These are phyloP conservation scores for Ampelomyces quisqualis DNA, from an alignment of 2,329 filamentous ascomycete genomes.

Conservation along the genomic window DNA sequence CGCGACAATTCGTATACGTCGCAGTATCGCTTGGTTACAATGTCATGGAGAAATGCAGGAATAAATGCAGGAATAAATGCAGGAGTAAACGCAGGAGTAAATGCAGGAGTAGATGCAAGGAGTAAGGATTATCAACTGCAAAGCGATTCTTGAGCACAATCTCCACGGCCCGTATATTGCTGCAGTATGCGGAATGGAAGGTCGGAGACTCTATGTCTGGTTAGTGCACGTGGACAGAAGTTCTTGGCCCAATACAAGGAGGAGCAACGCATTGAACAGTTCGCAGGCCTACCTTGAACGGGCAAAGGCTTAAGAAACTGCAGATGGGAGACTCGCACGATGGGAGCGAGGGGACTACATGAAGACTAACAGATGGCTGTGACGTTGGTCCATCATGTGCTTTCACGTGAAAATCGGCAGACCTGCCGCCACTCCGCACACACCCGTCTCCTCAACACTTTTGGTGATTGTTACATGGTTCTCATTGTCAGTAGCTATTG, in stretches of 20 bases:
- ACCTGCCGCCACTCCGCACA: conserved; percentile 16
- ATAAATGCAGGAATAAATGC: conserved; percentile 11
- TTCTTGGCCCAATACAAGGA: conserved; percentile 18
- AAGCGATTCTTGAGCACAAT: conserved; percentile 5
- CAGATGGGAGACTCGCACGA: conserved; percentile 7
- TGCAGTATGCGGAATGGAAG: conserved; percentile 26
- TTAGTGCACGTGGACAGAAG: conserved; percentile 28
- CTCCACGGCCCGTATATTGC: conserved; percentile 18
- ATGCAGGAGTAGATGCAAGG: conserved; percentile 6
- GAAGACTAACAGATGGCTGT: conserved; percentile 5
- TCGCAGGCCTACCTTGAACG: conserved; percentile 31
- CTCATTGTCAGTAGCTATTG: conserved; percentile 27
- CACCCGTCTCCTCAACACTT: conserved; percentile 17
- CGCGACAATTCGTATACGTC: conserved; percentile 5
- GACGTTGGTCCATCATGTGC: conserved; percentile 11
- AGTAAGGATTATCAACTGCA: too few species aligned
- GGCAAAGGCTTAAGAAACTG: conserved; percentile 14
- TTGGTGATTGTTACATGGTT: conserved; percentile 18
- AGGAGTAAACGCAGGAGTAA: conserved; percentile 7
- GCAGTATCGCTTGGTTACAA: conserved; percentile 10
- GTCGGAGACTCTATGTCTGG: conserved; percentile 18
- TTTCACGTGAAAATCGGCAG: conserved; percentile 36
- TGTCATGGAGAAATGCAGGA: conserved; percentile 6
- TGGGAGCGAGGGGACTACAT: conserved; percentile 12
- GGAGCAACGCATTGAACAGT: conserved; percentile 9